A percentile compares a stretch with the other conserved stretches of the same genome.
Evolutionary conservation across 257 asterid genomes (phyloP).

Genomic region (Lycium barbarum): DNA sequence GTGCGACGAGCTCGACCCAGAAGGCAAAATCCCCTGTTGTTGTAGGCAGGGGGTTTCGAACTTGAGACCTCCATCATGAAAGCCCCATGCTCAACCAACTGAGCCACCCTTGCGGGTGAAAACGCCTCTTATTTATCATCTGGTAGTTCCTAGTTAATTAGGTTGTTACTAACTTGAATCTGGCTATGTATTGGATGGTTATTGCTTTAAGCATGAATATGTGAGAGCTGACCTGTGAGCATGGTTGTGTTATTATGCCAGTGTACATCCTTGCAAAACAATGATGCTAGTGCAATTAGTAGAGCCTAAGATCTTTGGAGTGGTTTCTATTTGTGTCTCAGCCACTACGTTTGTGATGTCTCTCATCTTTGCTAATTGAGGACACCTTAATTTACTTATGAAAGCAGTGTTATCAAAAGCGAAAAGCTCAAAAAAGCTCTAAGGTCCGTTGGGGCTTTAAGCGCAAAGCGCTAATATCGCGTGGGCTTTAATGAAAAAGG

Average conservation of each 20-base stretch:
- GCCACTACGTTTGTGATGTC: constrained; percentile 8
- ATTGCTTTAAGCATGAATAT: background rate
- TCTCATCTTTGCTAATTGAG: constrained; percentile 20
- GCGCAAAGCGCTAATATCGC: too few relatives aligned
- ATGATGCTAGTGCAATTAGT: constrained; percentile 1
- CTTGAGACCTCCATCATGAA: too few relatives aligned
- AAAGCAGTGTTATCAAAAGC: too few relatives aligned
- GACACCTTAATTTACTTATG: background rate
- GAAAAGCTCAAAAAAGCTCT: too few relatives aligned
- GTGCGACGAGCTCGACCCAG: too few relatives aligned
- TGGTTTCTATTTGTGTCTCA: background rate
- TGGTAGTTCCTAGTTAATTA: constrained; percentile 1
- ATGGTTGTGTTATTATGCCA: background rate
- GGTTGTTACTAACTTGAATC: constrained; percentile 15
- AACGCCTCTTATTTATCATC: constrained; percentile 1
- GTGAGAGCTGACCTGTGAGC: background rate
- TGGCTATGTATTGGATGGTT: background rate
- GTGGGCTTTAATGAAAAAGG: too few relatives aligned
- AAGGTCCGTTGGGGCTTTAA: too few relatives aligned
- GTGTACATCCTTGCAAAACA: background rate
- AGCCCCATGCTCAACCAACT: too few relatives aligned
- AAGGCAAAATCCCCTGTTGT: too few relatives aligned
- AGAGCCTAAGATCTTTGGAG: constrained; percentile 3
- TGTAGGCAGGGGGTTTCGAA: too few relatives aligned
- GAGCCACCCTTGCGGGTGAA: background rate